phyloP scores from a whole-genome alignment of 352 stramenopile genomes.

The Phytophthora agathidicida region DNA sequence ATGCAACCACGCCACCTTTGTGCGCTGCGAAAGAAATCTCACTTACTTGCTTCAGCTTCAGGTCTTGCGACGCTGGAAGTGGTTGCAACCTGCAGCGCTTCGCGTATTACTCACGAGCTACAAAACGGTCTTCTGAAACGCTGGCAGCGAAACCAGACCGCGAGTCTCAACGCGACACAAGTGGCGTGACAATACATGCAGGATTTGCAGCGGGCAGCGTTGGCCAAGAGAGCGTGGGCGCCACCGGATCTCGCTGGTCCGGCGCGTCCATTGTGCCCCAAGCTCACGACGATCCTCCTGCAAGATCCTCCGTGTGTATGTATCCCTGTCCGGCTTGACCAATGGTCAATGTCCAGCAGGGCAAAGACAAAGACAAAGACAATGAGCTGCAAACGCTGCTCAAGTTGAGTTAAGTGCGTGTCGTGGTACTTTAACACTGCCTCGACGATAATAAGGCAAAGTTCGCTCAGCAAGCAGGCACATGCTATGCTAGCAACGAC shows the following conservation, averaged over 20 bases:
- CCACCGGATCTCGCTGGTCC: conserved; percentile 27
- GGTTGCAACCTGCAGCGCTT: conserved; percentile 1
- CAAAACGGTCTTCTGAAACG: conserved; percentile 26
- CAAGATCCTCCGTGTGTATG: conserved; percentile 24
- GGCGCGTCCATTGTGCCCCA: neutral
- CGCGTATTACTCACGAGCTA: conserved; percentile 18
- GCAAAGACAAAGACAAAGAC: no score
- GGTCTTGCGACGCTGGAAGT: conserved; percentile 8
- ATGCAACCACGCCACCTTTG: neutral
- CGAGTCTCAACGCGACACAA: conserved; percentile 17
- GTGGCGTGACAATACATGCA: conserved; percentile 19
- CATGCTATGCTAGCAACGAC: conserved; percentile 11
- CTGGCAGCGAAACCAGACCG: conserved; percentile 12
- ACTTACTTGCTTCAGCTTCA: neutral
- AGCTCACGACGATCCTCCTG: conserved; percentile 7
- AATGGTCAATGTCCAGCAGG: no score
- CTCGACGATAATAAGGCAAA: no score
- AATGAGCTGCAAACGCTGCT: no score
- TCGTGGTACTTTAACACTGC: neutral
- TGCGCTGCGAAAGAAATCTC: conserved; percentile 33
- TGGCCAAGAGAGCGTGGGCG: conserved; percentile 5
- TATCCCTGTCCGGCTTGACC: conserved; percentile 5
- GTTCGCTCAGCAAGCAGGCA: conserved; percentile 5
- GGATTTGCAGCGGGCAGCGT: conserved; percentile 5
- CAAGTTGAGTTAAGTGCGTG: no score